Conservation (phyloP, 1,284 basidiomycete genomes). For the Trichosporon ovoides region DNA sequence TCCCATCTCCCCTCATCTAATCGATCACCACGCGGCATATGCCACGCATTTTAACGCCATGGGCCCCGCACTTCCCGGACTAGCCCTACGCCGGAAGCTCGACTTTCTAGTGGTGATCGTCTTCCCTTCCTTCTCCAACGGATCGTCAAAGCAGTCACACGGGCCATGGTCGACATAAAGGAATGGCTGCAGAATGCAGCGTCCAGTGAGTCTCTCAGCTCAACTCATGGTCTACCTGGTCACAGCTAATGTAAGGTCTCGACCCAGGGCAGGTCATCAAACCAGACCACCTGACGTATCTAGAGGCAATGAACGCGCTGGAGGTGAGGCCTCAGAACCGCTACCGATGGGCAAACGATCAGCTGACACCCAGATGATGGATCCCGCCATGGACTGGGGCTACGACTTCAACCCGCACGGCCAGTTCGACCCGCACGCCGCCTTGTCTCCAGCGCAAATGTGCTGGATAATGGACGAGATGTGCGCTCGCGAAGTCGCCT, state of each 20-base stretch:
- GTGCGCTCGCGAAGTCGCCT: conserved; percentile 78
- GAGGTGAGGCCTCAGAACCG: conserved; percentile 54
- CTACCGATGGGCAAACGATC: background rate
- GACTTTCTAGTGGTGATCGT: background rate
- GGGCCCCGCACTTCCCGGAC: background rate
- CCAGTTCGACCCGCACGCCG: conserved; percentile 61
- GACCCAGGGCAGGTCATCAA: conserved; percentile 61
- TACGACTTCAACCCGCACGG: conserved; percentile 50
- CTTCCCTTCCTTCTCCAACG: background rate
- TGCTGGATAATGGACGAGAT: conserved; percentile 81
- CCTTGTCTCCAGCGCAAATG: conserved; percentile 66
- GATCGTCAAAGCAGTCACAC: background rate
- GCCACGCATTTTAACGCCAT: background rate
- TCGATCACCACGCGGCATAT: background rate
- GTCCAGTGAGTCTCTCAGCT: background rate
- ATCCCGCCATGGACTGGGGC: conserved; percentile 82
- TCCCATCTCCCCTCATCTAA: background rate
- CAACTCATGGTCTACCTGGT: too few species aligned
- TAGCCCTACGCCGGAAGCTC: background rate
- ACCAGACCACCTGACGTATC: conserved; percentile 63
- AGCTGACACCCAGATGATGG: conserved; percentile 58
- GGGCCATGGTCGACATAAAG: conserved; percentile 30
- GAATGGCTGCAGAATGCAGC: conserved; percentile 19
- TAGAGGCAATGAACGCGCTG: conserved; percentile 84
- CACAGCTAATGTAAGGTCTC: conserved; percentile 56